Conservation (phyloP, 1,139 yeast species). For the Lodderomyces oxycetoniae region DNA sequence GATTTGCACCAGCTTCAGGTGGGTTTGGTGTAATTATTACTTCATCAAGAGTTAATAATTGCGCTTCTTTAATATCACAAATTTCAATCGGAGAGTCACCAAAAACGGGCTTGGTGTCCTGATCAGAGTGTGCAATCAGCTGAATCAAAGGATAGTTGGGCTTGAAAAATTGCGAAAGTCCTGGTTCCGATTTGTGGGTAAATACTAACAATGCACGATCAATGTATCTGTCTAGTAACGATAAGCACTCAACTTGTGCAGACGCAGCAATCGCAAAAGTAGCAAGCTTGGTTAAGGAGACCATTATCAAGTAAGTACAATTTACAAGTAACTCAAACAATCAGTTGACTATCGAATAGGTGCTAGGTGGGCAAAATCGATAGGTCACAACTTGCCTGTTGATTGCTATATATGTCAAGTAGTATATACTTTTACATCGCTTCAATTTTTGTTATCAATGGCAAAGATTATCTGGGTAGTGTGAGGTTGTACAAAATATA, state of each 20-base stretch:
- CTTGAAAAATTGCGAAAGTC: no score
- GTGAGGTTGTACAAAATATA: no score
- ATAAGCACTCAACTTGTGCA: conserved; percentile 20
- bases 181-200: no score
- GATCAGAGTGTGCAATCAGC: conserved; percentile 2
- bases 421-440: no score
- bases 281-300: conserved; percentile 22
- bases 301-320: no score
- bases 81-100: conserved; percentile 82
- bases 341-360: no score
- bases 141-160: conserved; percentile 1
- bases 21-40: conserved; percentile 78
- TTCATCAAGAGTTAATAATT: conserved; percentile 55
- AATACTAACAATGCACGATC: conserved; percentile 20
- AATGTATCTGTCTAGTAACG: conserved; percentile 11
- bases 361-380: no score
- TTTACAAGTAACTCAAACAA: no score
- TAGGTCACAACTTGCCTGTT: no score
- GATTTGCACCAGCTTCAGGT: conserved; percentile 73
- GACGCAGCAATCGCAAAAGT: conserved; percentile 15
- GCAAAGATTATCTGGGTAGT: no score
- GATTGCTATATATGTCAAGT: no score
- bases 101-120: conserved; percentile 60
- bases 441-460: no score
- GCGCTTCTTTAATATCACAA: conserved; percentile 65